Conservation (phyloP, 176 grass and related monocot species). For the Cymbopogon citratus region DNA sequence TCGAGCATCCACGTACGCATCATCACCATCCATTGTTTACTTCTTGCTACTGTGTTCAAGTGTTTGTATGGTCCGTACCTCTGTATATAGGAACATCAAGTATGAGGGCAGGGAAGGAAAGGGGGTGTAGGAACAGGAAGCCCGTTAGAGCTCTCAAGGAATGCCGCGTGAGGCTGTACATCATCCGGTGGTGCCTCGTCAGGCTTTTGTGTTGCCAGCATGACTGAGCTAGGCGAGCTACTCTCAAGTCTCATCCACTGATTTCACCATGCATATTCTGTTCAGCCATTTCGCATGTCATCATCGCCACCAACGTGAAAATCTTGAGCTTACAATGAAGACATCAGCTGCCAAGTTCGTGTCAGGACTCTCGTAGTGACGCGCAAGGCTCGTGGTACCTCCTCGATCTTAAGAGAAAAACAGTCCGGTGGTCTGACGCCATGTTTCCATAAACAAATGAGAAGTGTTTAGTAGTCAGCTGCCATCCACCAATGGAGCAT, state of each 20-base stretch:
- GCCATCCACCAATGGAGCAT: no score
- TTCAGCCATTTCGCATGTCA: no score
- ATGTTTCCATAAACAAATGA: not conserved
- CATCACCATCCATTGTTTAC: no score
- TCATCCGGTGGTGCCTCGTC: conserved; percentile 24
- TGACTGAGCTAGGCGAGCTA: not conserved
- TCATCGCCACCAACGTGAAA: not conserved
- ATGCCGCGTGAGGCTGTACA: conserved; percentile 4
- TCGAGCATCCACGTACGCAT: no score
- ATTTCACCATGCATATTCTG: no score
- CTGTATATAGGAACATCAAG: not conserved
- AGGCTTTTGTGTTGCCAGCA: conserved; percentile 17
- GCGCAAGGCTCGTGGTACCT: no score
- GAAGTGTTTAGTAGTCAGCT: not conserved
- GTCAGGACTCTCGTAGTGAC: not conserved
- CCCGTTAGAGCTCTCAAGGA: conserved; percentile 2
- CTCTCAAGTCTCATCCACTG: no score
- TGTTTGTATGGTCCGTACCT: not conserved
- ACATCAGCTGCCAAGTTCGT: not conserved
- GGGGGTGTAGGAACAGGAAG: not conserved
- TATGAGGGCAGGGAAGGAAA: not conserved
- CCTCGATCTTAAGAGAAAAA: no score
- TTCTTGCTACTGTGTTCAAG: not conserved
- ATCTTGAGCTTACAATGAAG: not conserved
- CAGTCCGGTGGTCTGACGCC: not conserved